phyloP scores from a whole-genome alignment of 2,329 filamentous ascomycete genomes.

The Penicillium brasilianum region DNA sequence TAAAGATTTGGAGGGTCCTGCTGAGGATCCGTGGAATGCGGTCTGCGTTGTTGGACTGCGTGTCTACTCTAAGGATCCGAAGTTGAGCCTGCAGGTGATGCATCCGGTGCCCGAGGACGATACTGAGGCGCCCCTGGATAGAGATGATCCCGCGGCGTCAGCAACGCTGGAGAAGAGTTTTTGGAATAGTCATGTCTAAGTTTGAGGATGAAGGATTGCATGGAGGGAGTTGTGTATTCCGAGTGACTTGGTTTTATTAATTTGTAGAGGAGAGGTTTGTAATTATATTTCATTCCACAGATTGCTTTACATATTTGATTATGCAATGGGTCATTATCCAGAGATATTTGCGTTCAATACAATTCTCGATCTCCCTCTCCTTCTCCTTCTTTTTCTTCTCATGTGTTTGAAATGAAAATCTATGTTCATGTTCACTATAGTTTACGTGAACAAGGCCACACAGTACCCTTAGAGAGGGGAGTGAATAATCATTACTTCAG shows the following conservation, averaged over 20 bases:
- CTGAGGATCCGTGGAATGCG: conserved; percentile 61
- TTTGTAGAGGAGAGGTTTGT: background rate
- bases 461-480: no score
- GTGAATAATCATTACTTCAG: no score
- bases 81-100: conserved; percentile 59
- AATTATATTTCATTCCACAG: background rate
- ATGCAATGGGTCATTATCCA: background rate
- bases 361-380: background rate
- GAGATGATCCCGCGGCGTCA: conserved; percentile 47
- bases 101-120: conserved; percentile 48
- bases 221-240: no score
- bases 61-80: conserved; percentile 60
- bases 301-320: background rate
- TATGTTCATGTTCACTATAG: no score
- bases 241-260: no score
- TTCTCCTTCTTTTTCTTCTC: no score
- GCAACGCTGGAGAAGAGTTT: conserved; percentile 37
- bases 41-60: conserved; percentile 64
- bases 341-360: background rate
- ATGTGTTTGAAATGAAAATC: no score
- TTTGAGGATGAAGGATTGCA: background rate
- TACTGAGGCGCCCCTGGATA: conserved; percentile 48
- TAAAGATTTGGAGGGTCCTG: conserved; percentile 10
- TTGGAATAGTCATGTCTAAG: conserved; percentile 13
- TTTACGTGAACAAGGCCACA: no score